Base-by-base conservation (phyloP, 2,329 filamentous ascomycete genomes). In the Clarireedia paspali region DNA sequence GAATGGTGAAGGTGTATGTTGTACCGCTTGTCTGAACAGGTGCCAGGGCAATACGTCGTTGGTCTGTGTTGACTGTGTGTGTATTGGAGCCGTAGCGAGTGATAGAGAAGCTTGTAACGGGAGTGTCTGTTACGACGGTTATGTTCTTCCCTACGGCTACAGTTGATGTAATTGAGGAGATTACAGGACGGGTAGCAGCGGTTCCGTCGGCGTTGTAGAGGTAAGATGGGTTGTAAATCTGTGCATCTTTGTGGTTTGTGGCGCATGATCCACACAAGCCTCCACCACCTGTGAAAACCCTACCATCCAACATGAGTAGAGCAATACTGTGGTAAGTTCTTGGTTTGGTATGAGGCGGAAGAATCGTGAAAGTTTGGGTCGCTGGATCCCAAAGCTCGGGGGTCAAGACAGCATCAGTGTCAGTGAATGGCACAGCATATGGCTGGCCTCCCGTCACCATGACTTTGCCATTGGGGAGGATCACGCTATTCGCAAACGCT, bases 61-160 rank as follows among this genome's bases (percentile, higher is more conserved):
- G 79, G 64, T 84, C 81, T 0, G 75, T 83, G 61, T 84, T 79
- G 48, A 82, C 73, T 1, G 77, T 75, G 64, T 83, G 80, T 0
- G 81, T 83, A 4, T 70, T 70, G 3, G 71, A 74, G 1, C 78
- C 75, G 47, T 74, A 72, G 5, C 80, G 71, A 27, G 84, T 66
- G 14, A 83, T 64, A 0, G 74, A 70, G 40, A 74, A 73, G 2
- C 64, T 69, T 14, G 62, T 60, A 1, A 67, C 63, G 5, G 63
- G 59, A n/a, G 58, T 57, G 24, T 66, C 55, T 6, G 69, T 70
- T 1, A 60, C 62, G 9, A 73, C 69, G 0, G 62, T 68, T 24
- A 76, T 60, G 36, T 60, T 63, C 0, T 58, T 67, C 0, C 71
- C 70, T 4, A 73, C 58, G 12, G n/a, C 34, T 17, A 72, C 66